Evolutionary conservation across 495 filamentous ascomycete species (phyloP), one percentile per base, ranked within the genome.

Genomic region (Penicillium taxi): DNA sequence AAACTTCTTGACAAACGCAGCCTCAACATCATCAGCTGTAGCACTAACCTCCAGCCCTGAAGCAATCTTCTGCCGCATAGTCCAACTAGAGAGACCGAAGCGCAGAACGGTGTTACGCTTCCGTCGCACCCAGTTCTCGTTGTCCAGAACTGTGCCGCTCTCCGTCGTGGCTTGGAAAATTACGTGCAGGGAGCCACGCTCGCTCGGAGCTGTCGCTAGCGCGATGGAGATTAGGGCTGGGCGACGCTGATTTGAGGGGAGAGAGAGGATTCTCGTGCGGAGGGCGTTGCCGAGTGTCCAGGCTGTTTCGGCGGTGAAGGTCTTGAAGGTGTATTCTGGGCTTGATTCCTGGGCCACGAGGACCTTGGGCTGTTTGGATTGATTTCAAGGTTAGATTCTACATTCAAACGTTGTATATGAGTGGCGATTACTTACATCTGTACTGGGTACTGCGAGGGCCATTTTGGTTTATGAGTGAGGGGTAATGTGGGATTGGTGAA

Each of bases 41-140:
- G 42, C 49, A 8, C 37, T 45, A 5, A 40, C 41, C 6, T 4
- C 19, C 8, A 51, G 36, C 5, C 49, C 47, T 8, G 42, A 39
- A 12, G 59, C 32, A 26, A 72, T 74, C 66, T 81, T 78, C 44
- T 70, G 63, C 32, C 67, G 58, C 74, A 84, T 77, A 40, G 72
- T 70, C 77, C 78, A 84, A 8, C 77, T 79, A 25, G 71, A 78
- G 36, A 66, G 47, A 0, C 80, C 80, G 63, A 73, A 87, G n/a
- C 82, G 66, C 42, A 85, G 48, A 12, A 86, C 84, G 1, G 81
- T 82, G 39, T 71, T 75, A 26, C 69, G 67, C 61, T 84, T 85
- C 32, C 80, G 62, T 5, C 66, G 62, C 51, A 76, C 72, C 66
- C 74, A 77, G 35, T 65, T 64, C 45, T 76, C 75, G 42, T 80